Base-by-base conservation (phyloP, 768 basidiomycete species). In the Boletus tylopilopsis region DNA sequence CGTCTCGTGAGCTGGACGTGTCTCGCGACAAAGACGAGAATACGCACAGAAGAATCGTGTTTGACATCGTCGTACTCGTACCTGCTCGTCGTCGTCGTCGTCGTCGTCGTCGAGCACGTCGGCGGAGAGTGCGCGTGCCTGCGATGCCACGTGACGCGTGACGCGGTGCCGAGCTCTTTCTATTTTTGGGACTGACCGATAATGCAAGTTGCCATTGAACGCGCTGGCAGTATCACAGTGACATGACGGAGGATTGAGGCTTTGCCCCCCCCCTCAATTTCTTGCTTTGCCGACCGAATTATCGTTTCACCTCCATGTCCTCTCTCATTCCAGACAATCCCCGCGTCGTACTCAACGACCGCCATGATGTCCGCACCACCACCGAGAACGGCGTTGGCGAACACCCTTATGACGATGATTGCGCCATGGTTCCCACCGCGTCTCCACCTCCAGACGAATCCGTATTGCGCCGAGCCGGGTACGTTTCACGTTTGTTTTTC, bases 401-500 rank as follows among this genome's bases (percentile, higher is more conserved):
- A 25, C 34, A 42, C 38, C 29, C 6, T 30, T 16, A 22, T 32
- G 59, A 44, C 43, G 60, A 49, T 27, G 59, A 47, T 39, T 57
- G 47, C 22, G 36, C 47, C 30, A 49, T 53, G 13, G 50, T 40
- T 51, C 47, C 53, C 32, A 47, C 58, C 10, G 42, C 53, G 10
- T 63, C 60, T 1, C 71, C 59, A 18, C 60, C 66, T 30, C 64
- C 61, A 42, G 68, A 65, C 46, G 75, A 74, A 13, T 70, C 72
- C 22, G 70, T 73, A 16, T 64, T 81, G 58, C 75, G 71, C 61
- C 67, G 81, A 59, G 77, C 80, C 37, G 80, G 81, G 81, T 82
- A 61, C 67, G 78, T 72, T 35, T 35, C 23, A 6, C 30, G 0
- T 24, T 12, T 0, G 40, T 2, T 50, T 50, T 33, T 47, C n/a